Percentiles rank a stretch among this genome's conserved stretches.
Conservation (phyloP, 169 alveolate genomes). For the Miamiensis avidus region DNA sequence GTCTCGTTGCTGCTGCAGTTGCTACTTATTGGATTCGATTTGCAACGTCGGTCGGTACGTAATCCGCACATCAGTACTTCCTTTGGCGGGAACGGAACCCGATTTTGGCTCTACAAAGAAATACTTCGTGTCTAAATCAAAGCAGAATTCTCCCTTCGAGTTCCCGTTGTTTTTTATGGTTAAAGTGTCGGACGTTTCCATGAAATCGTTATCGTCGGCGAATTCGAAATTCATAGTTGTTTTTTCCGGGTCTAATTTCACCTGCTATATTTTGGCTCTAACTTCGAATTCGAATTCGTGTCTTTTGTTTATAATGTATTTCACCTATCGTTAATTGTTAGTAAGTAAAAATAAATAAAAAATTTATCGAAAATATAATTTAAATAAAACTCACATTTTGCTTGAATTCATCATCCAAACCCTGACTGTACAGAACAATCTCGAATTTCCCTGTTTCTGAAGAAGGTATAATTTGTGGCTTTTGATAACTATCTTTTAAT, state of each 20-base stretch:
- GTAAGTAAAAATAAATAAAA: no score
- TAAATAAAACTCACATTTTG: no score
- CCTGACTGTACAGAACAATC: conserved; percentile 57
- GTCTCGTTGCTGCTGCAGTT: conserved; percentile 25
- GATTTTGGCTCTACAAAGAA: conserved; percentile 31
- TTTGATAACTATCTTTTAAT: conserved; percentile 61
- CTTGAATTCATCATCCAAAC: conserved; percentile 61
- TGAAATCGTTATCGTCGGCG: conserved; percentile 73
- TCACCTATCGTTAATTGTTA: conserved; percentile 65
- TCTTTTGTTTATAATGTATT: conserved; percentile 73
- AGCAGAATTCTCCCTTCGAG: conserved; percentile 69
- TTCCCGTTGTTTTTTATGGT: conserved; percentile 78
- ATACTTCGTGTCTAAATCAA: conserved; percentile 44
- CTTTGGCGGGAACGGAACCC: conserved; percentile 19
- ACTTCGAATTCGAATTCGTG: conserved; percentile 75
- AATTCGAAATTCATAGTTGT: conserved; percentile 57
- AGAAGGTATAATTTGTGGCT: conserved; percentile 80
- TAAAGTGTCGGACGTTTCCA: conserved; percentile 67
- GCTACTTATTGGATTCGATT: conserved; percentile 41
- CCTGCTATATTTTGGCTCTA: conserved; percentile 74
- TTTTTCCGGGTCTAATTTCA: conserved; percentile 68
- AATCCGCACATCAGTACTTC: not conserved
- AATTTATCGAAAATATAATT: no score
- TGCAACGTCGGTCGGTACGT: conserved; percentile 40
- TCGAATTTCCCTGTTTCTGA: conserved; percentile 82